Percentiles rank a stretch among this genome's conserved stretches.
Evolutionary conservation across 2,329 filamentous ascomycete species (phyloP).

Genomic region (Penicillium sp.): DNA sequence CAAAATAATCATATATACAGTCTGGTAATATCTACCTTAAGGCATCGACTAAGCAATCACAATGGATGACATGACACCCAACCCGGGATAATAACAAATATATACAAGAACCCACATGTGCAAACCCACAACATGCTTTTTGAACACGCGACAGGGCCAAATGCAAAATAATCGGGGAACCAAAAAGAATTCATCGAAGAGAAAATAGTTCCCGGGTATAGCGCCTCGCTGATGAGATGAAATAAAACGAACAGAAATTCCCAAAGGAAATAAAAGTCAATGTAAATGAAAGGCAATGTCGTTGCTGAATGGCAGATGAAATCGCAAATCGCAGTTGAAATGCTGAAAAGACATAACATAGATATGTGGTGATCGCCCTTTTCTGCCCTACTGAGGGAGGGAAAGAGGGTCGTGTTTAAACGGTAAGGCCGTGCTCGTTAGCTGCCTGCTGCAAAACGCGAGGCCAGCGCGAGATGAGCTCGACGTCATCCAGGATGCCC

Average conservation of each 20-base stretch:
- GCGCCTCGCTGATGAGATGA: constrained; percentile 29
- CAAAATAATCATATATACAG: neutral
- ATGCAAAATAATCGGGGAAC: constrained; percentile 3
- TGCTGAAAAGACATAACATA: neutral
- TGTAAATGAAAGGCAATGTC: constrained; percentile 2
- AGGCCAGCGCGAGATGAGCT: constrained; percentile 44
- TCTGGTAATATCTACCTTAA: neutral
- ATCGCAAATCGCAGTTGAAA: neutral
- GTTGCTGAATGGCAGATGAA: constrained; percentile 3
- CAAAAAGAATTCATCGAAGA: constrained; percentile 1
- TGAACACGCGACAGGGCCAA: neutral
- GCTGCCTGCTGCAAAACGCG: constrained; percentile 37
- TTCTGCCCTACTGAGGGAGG: neutral
- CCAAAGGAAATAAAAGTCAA: constrained; percentile 5
- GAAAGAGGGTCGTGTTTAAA: neutral
- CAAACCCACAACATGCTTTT: neutral
- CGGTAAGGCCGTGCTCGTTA: constrained; percentile 9
- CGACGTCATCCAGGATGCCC: constrained; percentile 42
- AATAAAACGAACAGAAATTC: constrained; percentile 1
- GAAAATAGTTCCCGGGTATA: constrained; percentile 24
- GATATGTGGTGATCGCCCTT: neutral
- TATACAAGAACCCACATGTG: constrained; percentile 1
- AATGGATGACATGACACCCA: constrained; percentile 3
- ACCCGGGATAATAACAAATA: constrained; percentile 14
- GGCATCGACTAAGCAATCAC: neutral